Evolutionary conservation across 331 rosid species (phyloP).

Genomic region (Ulmus americana): DNA sequence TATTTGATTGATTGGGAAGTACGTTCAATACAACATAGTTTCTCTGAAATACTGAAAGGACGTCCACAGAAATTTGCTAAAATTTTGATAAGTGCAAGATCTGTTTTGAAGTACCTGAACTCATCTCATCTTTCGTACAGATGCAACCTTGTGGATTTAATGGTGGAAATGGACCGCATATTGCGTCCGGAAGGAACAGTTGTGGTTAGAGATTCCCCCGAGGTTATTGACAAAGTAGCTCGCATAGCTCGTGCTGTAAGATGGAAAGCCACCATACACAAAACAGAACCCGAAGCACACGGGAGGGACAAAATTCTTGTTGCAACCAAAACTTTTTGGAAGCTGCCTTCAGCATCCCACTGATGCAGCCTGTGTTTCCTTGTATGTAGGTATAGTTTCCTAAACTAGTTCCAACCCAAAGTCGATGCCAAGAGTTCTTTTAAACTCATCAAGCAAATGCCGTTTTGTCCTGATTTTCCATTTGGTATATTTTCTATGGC

Average conservation of each 20-base stretch:
- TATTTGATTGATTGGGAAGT: too few species aligned
- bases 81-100: neutral
- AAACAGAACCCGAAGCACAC: conserved; percentile 68
- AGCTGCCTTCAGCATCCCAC: conserved; percentile 43
- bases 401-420: neutral
- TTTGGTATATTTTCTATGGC: conserved; percentile 26
- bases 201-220: conserved; percentile 72
- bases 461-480: conserved; percentile 31
- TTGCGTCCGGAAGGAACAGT: conserved; percentile 87
- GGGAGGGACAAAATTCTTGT: conserved; percentile 72
- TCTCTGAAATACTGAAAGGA: neutral
- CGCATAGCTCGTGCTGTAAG: conserved; percentile 64
- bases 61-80: neutral
- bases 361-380: conserved; percentile 19
- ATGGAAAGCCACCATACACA: conserved; percentile 58
- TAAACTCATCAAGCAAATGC: conserved; percentile 36
- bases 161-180: conserved; percentile 89
- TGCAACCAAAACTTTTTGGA: conserved; percentile 73
- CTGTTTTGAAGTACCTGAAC: conserved; percentile 3
- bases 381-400: conserved; percentile 34
- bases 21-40: neutral
- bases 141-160: conserved; percentile 84
- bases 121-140: conserved; percentile 31
- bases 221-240: conserved; percentile 64
- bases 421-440: conserved; percentile 15